Evolutionary conservation across 139 green algal species (phyloP).

Genomic region (Closterium sp.): DNA sequence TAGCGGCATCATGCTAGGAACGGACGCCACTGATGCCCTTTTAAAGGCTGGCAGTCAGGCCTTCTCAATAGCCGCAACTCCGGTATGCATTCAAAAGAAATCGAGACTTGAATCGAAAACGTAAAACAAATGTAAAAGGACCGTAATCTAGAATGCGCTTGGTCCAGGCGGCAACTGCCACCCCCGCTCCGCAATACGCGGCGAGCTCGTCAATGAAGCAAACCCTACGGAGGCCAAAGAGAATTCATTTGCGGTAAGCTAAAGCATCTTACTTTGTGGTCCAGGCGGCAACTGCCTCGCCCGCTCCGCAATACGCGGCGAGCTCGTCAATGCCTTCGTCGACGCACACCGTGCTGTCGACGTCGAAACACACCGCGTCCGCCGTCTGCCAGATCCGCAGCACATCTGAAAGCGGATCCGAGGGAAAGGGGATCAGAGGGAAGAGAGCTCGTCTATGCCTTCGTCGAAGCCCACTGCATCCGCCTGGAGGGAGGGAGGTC

Average conservation of each 20-base stretch:
- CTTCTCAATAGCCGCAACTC: background rate
- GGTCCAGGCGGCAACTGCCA: conserved; percentile 83
- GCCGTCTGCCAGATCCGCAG: conserved; percentile 16
- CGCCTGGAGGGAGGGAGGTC: no score
- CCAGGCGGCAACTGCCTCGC: conserved; percentile 81
- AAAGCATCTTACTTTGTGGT: conserved; percentile 62
- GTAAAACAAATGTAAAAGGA: no score
- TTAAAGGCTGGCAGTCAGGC: background rate
- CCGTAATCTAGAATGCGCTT: no score
- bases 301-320: conserved; percentile 82
- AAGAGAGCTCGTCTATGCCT: no score
- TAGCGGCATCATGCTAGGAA: background rate
- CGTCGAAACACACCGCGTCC: conserved; percentile 91
- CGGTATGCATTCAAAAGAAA: background rate
- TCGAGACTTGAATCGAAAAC: no score
- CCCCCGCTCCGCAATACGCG: conserved; percentile 80
- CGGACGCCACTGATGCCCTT: background rate
- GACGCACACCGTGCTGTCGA: conserved; percentile 92
- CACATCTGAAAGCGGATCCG: conserved; percentile 6
- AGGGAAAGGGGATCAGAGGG: no score
- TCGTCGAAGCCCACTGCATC: no score
- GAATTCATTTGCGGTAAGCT: conserved; percentile 5
- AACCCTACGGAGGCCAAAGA: no score
- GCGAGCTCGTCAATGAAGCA: conserved; percentile 95
- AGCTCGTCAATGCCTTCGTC: conserved; percentile 98